Evolutionary conservation across 2,329 filamentous ascomycete genomes (phyloP).

Genomic region (Paecilomyces niveus): DNA sequence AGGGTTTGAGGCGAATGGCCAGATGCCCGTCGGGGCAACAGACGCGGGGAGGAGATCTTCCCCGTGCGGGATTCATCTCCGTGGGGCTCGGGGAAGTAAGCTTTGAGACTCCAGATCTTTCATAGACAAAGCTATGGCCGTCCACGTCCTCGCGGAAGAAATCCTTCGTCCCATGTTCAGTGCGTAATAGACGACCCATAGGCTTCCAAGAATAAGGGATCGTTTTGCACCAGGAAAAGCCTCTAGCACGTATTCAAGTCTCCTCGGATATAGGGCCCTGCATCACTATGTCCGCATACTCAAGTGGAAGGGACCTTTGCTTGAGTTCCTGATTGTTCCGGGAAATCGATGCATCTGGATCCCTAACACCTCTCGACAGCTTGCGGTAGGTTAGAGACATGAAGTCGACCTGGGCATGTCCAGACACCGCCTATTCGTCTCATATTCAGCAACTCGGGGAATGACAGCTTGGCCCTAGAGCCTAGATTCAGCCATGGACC

Average conservation of each 20-base stretch:
- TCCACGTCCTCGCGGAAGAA: background rate
- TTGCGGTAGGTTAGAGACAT: background rate
- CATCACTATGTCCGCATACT: background rate
- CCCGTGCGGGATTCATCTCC: background rate
- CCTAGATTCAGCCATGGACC: background rate
- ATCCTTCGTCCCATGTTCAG: background rate
- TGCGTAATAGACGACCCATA: background rate
- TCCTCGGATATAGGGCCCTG: background rate
- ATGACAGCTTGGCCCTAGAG: background rate
- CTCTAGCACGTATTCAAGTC: background rate
- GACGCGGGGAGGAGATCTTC: background rate
- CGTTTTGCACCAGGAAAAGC: background rate
- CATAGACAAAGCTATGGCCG: background rate
- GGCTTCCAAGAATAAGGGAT: background rate
- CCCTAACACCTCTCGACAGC: background rate
- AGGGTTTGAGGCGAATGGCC: background rate
- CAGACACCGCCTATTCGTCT: background rate
- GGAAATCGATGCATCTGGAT: background rate
- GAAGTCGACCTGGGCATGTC: background rate
- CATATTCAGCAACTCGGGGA: background rate
- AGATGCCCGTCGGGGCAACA: background rate
- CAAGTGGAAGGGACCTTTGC: background rate
- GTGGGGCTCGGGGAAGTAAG: background rate
- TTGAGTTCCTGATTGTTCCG: background rate
- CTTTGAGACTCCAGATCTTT: background rate